Base-by-base conservation (phyloP, 208 protist species). In the Leishmania braziliensis region DNA sequence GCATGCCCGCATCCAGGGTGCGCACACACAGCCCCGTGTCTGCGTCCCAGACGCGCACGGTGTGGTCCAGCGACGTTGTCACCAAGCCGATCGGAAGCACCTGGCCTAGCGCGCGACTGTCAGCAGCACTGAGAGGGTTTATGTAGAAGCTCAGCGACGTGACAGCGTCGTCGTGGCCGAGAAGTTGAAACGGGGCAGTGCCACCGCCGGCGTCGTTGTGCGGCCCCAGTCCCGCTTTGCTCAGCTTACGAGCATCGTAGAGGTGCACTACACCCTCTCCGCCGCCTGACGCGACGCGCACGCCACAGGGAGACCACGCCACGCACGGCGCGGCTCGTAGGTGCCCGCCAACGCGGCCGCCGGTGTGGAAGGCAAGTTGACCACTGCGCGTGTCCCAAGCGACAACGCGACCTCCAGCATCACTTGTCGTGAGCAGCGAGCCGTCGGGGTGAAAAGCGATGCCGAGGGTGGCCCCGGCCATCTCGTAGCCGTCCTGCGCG, bases 391-490 rank as follows among this genome's bases (percentile, higher is more conserved):
- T 81, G 81, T 97, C 95, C 90, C 90, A 96, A 60, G 86, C 87
- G 14, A 94, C 89, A 43, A 94, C 82, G 20, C 93, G 88, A 8
- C 95, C 95, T 10, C 91, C 91, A 4, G 77, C 88, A 77, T 97
- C 95, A 54, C 84, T 84, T 8, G 90, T 93, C 3, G 91, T 86
- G 29, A 96, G 73, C 54, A 97, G 85, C 56, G 91, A 87, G 29
- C 91, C 91, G 81, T 97, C 95, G 0, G 90, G 89, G 80, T 97
- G 95, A 73, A 97, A 97, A 6, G 80, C 73, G 8, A 97, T 81
- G 65, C 87, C 89, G 33, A 86, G 79, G 9, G 91, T 84, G 2
- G 82, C 84, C 0, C 87, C 79, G 5, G 79, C 90, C 18, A 73
- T 84, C 66, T 86, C 88, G 81, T 95, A 95, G 71, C 92, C 92